Evolutionary conservation across 1,284 basidiomycete genomes (phyloP).

Genomic region (Caloboletus firmus): DNA sequence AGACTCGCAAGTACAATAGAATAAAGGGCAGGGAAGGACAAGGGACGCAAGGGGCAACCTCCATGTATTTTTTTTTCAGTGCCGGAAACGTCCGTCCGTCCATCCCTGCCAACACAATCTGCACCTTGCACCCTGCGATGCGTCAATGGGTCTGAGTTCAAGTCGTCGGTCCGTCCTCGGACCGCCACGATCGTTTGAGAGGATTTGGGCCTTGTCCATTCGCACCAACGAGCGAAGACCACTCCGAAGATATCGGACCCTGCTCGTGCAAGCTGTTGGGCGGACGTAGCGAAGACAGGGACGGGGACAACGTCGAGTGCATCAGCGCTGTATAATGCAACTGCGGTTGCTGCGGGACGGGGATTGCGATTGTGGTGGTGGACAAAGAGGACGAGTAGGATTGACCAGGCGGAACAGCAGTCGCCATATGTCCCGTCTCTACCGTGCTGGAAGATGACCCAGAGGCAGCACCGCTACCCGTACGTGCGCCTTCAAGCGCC

Average conservation of each 20-base stretch:
- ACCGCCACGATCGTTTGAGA: conserved; percentile 31
- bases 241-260: conserved; percentile 24
- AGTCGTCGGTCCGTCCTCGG: conserved; percentile 21
- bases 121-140: background rate
- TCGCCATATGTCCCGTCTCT: background rate
- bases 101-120: background rate
- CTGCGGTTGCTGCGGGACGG: background rate
- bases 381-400: background rate
- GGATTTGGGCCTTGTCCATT: conserved; percentile 26
- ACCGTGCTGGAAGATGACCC: background rate
- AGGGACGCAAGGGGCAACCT: background rate
- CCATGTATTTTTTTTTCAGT: background rate
- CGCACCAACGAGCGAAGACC: conserved; percentile 35
- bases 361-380: background rate
- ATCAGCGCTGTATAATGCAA: conserved; percentile 7
- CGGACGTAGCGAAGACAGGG: background rate
- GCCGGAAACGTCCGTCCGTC: background rate
- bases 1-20: background rate
- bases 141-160: background rate
- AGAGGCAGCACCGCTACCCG: background rate
- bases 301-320: conserved; percentile 2
- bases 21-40: background rate
- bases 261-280: conserved; percentile 21
- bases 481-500: conserved; percentile 43
- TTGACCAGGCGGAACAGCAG: background rate